phyloP scores from a whole-genome alignment of 2,329 filamentous ascomycete genomes.

The Claviceps lovelessii region DNA sequence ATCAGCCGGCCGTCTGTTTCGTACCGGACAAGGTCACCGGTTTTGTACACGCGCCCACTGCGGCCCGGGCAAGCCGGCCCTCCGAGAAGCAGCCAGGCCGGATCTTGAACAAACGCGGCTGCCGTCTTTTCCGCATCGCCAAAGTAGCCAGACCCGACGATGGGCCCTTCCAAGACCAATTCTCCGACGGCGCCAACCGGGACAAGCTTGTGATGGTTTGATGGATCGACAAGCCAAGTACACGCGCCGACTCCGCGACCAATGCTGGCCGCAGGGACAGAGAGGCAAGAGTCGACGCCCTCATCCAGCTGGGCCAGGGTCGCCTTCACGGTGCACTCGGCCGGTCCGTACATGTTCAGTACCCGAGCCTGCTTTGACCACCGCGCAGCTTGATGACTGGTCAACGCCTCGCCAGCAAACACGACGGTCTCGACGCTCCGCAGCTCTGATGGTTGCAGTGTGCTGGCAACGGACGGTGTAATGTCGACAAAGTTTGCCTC shows the following conservation, averaged over 20 bases:
- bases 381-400: background rate
- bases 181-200: constrained; percentile 14
- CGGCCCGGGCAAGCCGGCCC: constrained; percentile 12
- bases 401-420: constrained; percentile 2
- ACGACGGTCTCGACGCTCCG: background rate
- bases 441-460: background rate
- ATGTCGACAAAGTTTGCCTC: constrained; percentile 2
- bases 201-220: constrained; percentile 10
- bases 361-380: constrained; percentile 10
- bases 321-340: constrained; percentile 5
- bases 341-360: constrained; percentile 8
- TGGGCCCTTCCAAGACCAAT: constrained; percentile 14
- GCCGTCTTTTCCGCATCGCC: constrained; percentile 10
- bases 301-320: background rate
- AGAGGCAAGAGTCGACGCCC: background rate
- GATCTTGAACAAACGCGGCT: constrained; percentile 14
- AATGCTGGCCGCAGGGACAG: constrained; percentile 1
- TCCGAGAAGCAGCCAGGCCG: constrained; percentile 6
- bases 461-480: constrained; percentile 3
- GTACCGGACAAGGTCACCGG: constrained; percentile 14
- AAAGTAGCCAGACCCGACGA: constrained; percentile 13
- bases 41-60: constrained; percentile 9
- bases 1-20: constrained; percentile 20
- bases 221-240: constrained; percentile 13
- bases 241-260: constrained; percentile 4